Evolutionary conservation across 129 eudicot genomes (phyloP), one percentile per base, ranked within the genome.

Genomic region (Centaurea solstitialis): DNA sequence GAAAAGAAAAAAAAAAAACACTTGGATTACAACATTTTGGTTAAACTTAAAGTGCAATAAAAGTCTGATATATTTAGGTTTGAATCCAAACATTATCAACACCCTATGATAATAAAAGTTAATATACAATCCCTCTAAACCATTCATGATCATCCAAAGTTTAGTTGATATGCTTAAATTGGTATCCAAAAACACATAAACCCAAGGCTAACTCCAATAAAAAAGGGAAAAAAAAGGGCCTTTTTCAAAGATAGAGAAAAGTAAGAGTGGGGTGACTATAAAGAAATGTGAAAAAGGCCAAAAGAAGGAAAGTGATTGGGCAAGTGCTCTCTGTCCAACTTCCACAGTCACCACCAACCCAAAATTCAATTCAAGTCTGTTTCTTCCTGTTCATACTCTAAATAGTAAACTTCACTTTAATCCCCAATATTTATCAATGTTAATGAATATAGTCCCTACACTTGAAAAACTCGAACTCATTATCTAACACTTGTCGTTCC

Each of bases 321-420:
- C 59, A n/a, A 65, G 41, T 66, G 81, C 11, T 64, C 68, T 40
- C 15, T 59, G 24, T 66, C 45, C 73, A 76, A 76, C 72, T 65
- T 76, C 71, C 13, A 77, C 43, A 68, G 38, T 66, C 68, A 64
- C 21, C 28, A 53, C 2, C 65, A 71, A 24, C 73, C 81, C 81
- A 65, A 57, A 57, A 47, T 47, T 47, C 59, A 47, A 50, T 50
- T 50, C 62, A 15, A 50, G 12, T 50, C 64, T 5, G 7, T 57
- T 57, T 57, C 65, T 57, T 57, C 8, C 22, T 57, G n/a, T 33
- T 33, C 4, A 33, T 33, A 33, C 4, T 33, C 4, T 0, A 33
- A 33, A 4, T 3, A 33, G 37, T 33, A 33, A 3, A 33, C 4
- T 33, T 33, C 37, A 33, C 2, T 33, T 33, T 33, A 3, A 33